Evolutionary conservation across 495 filamentous ascomycete genomes (phyloP), one percentile per base, ranked within the genome.

Genomic region (Evernia prunastri): DNA sequence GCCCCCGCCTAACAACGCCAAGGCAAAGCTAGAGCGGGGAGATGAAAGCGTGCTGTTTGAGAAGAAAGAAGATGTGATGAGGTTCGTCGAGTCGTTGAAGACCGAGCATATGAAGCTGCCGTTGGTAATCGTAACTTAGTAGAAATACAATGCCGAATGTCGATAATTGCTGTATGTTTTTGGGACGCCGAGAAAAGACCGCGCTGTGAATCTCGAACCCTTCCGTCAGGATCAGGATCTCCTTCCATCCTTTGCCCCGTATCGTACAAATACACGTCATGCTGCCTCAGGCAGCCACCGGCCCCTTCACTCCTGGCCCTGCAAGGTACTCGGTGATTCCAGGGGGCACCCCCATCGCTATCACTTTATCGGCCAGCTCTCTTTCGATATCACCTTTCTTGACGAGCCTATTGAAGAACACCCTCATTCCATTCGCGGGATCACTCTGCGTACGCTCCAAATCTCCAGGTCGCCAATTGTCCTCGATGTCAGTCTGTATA

Each of bases 351-450:
- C 51, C 51, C 7, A 54, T 31, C 18, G 27, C 51, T 54, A 54
- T 33, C 7, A 33, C 51, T 31, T 29, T n/a, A 54, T 54, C 51
- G 29, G 51, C 51, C 27, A 54, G 33, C 5, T 33, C 27, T 11
- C 17, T 54, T 54, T 54, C 51, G 29, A 54, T 54, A 20, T 20
- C 29, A 4, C 51, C 51, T 33, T 54, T 35, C 51, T 54, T n/a
- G 51, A 54, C 51, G 27, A 54, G 18, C 6, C 51, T 33, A 33
- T 54, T 33, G 51, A 54, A 54, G 29, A 54, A 54, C 17, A 54
- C 51, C 29, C 17, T 31, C 51, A 33, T 54, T 35, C 51, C 51
- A 6, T 54, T 54, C 29, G 13, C 27, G 10, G 51, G 51, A 33
- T 54, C 51, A 31, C 29, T 33, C 29, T 54, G 10, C 27, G 51